Percentiles rank a stretch among this genome's conserved stretches.
These are phyloP conservation scores for Schizophyllum amplum DNA, from an alignment of 1,284 basidiomycete genomes.

Conservation along the genomic window DNA sequence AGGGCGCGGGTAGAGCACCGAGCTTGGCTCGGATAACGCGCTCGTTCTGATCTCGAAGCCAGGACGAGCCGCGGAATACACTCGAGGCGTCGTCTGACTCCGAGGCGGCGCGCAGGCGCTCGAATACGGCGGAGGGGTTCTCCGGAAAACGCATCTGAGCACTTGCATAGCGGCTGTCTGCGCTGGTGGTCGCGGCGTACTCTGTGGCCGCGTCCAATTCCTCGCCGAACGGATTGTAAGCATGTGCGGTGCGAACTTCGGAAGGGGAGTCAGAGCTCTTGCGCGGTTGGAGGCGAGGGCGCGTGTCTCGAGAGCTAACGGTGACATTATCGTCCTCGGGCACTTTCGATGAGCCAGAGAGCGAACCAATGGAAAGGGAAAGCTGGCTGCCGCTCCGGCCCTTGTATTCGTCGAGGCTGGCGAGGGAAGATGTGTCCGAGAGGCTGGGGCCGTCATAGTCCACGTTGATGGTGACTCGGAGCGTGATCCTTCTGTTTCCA, in stretches of 20 bases:
- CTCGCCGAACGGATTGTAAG: slow-evolving; percentile 12
- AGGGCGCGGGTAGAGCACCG: slow-evolving; percentile 52
- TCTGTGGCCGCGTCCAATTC: slow-evolving; percentile 6
- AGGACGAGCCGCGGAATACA: slow-evolving; percentile 61
- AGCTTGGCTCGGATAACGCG: slow-evolving; percentile 51
- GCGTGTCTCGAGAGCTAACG: slow-evolving; percentile 58
- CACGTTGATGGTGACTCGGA: slow-evolving; percentile 68
- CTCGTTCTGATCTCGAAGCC: slow-evolving; percentile 77
- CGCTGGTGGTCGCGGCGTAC: not conserved
- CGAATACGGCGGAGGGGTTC: slow-evolving; percentile 45
- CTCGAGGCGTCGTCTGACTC: slow-evolving; percentile 32
- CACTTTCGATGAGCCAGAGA: slow-evolving; percentile 42
- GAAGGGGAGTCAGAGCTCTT: not conserved
- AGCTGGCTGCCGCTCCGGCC: slow-evolving; percentile 45
- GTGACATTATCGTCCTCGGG: slow-evolving; percentile 65
- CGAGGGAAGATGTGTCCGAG: slow-evolving; percentile 77
- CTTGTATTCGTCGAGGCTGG: slow-evolving; percentile 66
- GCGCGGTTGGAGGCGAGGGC: not conserved
- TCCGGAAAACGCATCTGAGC: slow-evolving; percentile 21
- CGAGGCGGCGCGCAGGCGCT: slow-evolving; percentile 45
- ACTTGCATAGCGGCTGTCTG: not conserved
- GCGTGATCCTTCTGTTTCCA: slow-evolving; percentile 59
- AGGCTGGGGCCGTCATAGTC: slow-evolving; percentile 89
- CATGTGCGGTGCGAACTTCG: not conserved
- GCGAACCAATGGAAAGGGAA: slow-evolving; percentile 16